Conservation (phyloP, 2,329 filamentous ascomycete species). For the Talaromyces sp. region DNA sequence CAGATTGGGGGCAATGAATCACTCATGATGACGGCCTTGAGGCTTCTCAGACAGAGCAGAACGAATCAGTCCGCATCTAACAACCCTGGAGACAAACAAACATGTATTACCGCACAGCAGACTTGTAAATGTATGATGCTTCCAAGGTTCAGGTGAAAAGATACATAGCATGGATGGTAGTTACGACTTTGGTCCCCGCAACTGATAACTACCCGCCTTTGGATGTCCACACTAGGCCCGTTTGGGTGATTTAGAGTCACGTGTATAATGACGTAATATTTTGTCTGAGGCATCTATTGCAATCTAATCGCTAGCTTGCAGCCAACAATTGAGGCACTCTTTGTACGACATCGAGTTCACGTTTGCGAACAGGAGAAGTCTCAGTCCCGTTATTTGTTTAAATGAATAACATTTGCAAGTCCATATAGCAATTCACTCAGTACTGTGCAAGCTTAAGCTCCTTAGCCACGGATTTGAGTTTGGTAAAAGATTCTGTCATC, state of each 20-base stretch:
- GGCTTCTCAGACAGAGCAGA: background rate
- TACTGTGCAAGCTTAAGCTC: too few species aligned
- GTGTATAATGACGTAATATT: too few species aligned
- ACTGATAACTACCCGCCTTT: slow-evolving; percentile 8
- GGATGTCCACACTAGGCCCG: background rate
- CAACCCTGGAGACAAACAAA: background rate
- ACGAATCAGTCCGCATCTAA: background rate
- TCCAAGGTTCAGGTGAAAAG: background rate
- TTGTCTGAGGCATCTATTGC: too few species aligned
- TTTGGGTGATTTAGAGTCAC: background rate
- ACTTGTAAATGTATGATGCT: background rate
- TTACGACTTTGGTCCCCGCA: slow-evolving; percentile 3
- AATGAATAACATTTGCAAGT: too few species aligned
- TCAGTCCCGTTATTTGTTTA: too few species aligned
- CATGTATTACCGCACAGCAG: background rate
- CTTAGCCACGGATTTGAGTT: too few species aligned
- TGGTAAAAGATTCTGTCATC: too few species aligned
- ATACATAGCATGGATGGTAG: background rate
- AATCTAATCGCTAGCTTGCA: too few species aligned
- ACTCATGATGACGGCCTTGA: slow-evolving; percentile 13
- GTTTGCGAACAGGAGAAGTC: too few species aligned
- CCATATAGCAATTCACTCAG: too few species aligned
- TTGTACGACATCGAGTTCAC: too few species aligned
- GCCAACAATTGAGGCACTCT: too few species aligned
- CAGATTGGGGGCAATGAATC: slow-evolving; percentile 44